A percentile compares a stretch with the other conserved stretches of the same genome.
Evolutionary conservation across 1,284 basidiomycete species (phyloP).

Genomic region (Laetiporus sulphureus): DNA sequence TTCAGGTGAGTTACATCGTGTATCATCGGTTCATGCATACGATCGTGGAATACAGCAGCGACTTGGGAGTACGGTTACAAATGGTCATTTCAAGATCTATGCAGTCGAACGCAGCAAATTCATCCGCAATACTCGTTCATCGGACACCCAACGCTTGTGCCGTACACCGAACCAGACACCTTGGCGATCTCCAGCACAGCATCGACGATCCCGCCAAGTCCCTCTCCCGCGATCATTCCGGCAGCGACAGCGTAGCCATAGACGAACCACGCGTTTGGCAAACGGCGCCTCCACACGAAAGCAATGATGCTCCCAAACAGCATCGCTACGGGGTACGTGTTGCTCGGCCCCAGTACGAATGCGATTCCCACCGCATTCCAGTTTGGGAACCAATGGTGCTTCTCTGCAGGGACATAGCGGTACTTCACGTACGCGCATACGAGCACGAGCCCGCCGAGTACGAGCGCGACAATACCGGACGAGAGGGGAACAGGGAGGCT

Average conservation of each 20-base stretch:
- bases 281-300: slow-evolving; percentile 13
- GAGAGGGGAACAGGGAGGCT: slow-evolving; percentile 45
- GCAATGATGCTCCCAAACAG: slow-evolving; percentile 15
- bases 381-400: slow-evolving; percentile 16
- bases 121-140: slow-evolving; percentile 16
- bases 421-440: slow-evolving; percentile 14
- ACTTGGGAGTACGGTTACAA: too few species aligned
- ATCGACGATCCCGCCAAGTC: slow-evolving; percentile 18
- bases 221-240: slow-evolving; percentile 21
- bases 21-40: too few species aligned
- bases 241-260: slow-evolving; percentile 19
- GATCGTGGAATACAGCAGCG: too few species aligned
- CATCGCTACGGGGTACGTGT: slow-evolving; percentile 20
- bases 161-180: slow-evolving; percentile 14
- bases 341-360: slow-evolving; percentile 18
- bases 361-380: slow-evolving; percentile 21
- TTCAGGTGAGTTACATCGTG: too few species aligned
- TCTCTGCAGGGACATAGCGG: slow-evolving; percentile 9
- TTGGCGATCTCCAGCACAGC: slow-evolving; percentile 18
- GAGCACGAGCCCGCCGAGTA: slow-evolving; percentile 28
- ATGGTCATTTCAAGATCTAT: too few species aligned
- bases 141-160: slow-evolving; percentile 17
- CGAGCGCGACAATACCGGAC: slow-evolving; percentile 57
- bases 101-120: too few species aligned
- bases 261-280: slow-evolving; percentile 11